These are phyloP conservation scores for Annulohypoxylon maeteangense DNA, from an alignment of 495 filamentous ascomycete genomes.

Conservation along the genomic window DNA sequence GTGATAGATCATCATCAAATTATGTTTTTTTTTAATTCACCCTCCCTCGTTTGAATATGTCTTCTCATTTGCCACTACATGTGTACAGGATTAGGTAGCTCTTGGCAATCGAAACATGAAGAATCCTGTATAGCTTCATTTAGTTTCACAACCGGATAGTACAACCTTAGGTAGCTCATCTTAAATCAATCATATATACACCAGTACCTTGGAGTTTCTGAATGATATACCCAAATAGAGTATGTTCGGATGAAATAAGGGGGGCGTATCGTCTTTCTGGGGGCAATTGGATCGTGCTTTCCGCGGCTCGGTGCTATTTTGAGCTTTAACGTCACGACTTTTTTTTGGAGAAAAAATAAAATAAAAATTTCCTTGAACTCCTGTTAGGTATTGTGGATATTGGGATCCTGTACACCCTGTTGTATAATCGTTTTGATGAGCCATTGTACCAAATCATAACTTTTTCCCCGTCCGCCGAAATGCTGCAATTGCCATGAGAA, in stretches of 20 bases:
- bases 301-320: constrained; percentile 5
- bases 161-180: constrained; percentile 4
- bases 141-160: neutral
- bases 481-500: constrained; percentile 27
- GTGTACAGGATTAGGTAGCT: constrained; percentile 16
- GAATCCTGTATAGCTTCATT: neutral
- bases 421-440: constrained; percentile 21
- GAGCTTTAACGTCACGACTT: constrained; percentile 23
- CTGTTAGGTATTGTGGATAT: constrained; percentile 30
- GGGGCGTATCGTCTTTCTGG: constrained; percentile 10
- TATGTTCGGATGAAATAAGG: constrained; percentile 13
- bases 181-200: constrained; percentile 23
- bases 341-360: no score
- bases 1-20: constrained; percentile 7
- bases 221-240: constrained; percentile 6
- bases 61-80: constrained; percentile 6
- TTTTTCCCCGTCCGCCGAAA: constrained; percentile 31
- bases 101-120: neutral
- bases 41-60: constrained; percentile 10
- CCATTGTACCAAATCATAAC: constrained; percentile 28
- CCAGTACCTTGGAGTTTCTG: neutral
- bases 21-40: neutral
- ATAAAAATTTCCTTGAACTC: constrained; percentile 34
- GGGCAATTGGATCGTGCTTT: constrained; percentile 18
- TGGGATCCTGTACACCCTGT: constrained; percentile 18